A percentile compares a stretch with the other conserved stretches of the same genome.
phyloP scores from a whole-genome alignment of 305 asterid genomes.

The Fraxinus albicans region DNA sequence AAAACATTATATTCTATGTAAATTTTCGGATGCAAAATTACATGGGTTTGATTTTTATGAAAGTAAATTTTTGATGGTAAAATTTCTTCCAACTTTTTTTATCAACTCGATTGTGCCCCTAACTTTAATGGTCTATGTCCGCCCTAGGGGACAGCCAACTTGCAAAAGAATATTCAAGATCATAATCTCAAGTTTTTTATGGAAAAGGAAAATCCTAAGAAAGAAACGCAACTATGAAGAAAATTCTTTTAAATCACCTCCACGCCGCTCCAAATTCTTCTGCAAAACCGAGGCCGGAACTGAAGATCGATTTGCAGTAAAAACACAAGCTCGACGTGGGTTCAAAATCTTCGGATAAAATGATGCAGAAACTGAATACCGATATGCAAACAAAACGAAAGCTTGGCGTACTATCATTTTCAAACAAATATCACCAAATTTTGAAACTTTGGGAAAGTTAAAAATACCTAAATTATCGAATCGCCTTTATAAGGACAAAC shows the following conservation, averaged over 20 bases:
- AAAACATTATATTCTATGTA: no score
- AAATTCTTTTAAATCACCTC: conserved; percentile 37
- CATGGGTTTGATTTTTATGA: no score
- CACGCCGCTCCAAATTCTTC: conserved; percentile 28
- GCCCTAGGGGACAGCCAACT: not conserved
- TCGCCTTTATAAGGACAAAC: not conserved
- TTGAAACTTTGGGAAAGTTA: not conserved
- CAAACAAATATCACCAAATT: conserved; percentile 13
- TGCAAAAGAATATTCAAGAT: conserved; percentile 8
- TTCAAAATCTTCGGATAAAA: conserved; percentile 17
- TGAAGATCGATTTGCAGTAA: conserved; percentile 30
- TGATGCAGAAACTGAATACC: conserved; percentile 20
- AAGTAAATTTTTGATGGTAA: no score
- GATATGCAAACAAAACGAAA: conserved; percentile 31
- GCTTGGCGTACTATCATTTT: conserved; percentile 33
- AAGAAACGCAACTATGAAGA: not conserved
- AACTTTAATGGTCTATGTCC: no score
- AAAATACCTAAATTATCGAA: not conserved
- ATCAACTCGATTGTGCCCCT: no score
- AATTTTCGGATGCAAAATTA: no score
- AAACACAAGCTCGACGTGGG: conserved; percentile 27
- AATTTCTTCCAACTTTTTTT: no score
- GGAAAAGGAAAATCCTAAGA: not conserved
- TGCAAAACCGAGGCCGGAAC: not conserved
- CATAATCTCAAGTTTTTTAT: not conserved